Evolutionary conservation across 257 asterid species (phyloP).

Genomic region (Coffea canephora): DNA sequence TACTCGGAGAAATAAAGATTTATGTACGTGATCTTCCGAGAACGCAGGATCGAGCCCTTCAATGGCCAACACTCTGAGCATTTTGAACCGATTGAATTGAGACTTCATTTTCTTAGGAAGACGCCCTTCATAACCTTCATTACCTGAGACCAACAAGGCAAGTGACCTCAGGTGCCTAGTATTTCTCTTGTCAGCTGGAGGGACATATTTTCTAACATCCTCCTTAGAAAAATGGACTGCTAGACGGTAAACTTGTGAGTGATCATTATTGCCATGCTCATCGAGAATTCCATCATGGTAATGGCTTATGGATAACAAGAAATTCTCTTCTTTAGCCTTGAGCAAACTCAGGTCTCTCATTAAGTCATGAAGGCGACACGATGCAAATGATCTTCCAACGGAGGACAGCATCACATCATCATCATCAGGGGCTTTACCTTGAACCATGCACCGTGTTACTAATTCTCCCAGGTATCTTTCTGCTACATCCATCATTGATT

Average conservation of each 20-base stretch:
- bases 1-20: no score
- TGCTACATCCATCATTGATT: constrained; percentile 14
- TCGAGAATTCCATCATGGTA: no score
- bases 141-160: not conserved
- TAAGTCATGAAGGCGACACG: constrained; percentile 7
- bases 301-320: not conserved
- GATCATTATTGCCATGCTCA: no score
- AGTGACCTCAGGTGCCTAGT: constrained; percentile 3
- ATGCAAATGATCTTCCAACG: no score
- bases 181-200: not conserved
- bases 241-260: not conserved
- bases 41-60: not conserved
- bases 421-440: not conserved
- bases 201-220: not conserved
- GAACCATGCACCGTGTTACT: not conserved
- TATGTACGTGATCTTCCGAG: no score
- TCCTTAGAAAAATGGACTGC: not conserved
- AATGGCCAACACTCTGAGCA: not conserved
- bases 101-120: not conserved
- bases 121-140: not conserved
- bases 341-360: not conserved
- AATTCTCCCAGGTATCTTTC: constrained; percentile 5
- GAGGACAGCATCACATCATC: no score
- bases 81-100: not conserved
- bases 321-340: not conserved